Percentiles rank a stretch among this genome's conserved stretches.
Conservation (phyloP, 148 eudicot species). For the Arctostaphylos glauca region DNA sequence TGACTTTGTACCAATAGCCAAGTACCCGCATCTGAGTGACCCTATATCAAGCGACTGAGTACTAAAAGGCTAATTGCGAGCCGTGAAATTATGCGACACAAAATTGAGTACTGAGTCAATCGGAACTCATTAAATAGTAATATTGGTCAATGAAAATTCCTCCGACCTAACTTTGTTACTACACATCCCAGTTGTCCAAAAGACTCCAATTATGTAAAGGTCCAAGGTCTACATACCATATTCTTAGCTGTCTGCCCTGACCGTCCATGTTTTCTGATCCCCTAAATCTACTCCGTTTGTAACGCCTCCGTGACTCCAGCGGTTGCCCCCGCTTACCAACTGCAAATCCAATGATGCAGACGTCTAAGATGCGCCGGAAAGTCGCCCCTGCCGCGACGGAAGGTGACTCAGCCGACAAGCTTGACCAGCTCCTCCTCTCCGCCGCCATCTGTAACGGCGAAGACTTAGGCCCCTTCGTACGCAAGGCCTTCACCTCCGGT, state of each 20-base stretch:
- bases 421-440: constrained; percentile 77
- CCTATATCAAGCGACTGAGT: too few species aligned
- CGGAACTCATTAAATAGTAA: too few species aligned
- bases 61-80: too few species aligned
- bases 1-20: too few species aligned
- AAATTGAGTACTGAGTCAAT: too few species aligned
- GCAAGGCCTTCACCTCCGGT: constrained; percentile 70
- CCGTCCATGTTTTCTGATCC: constrained; percentile 16
- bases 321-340: constrained; percentile 12
- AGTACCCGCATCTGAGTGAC: too few species aligned
- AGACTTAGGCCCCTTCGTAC: constrained; percentile 77
- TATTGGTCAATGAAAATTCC: neutral
- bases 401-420: constrained; percentile 55
- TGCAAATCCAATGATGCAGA: constrained; percentile 33
- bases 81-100: too few species aligned
- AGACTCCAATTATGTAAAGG: too few species aligned
- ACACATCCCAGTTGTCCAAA: too few species aligned
- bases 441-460: constrained; percentile 90
- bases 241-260: neutral
- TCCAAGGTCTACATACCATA: neutral
- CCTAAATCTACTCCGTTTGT: constrained; percentile 28
- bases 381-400: constrained; percentile 30
- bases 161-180: neutral
- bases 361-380: constrained; percentile 67
- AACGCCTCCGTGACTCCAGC: constrained; percentile 24